These are phyloP conservation scores for Metschnikowia henanensis DNA, from an alignment of 805 yeast genomes.

Conservation along the genomic window DNA sequence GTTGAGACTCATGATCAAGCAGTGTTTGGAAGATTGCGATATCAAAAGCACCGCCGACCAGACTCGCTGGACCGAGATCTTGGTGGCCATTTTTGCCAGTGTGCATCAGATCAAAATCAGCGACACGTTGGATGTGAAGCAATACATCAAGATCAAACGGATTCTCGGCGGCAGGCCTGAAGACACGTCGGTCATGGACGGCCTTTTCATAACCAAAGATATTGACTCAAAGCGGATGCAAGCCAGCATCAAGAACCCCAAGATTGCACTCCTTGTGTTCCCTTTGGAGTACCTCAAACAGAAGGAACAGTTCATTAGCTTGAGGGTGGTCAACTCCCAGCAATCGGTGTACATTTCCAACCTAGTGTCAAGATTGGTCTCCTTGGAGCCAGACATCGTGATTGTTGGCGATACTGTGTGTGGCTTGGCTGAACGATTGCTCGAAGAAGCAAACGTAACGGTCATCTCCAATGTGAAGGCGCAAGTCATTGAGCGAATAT, in stretches of 20 bases:
- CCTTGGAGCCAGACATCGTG: constrained; percentile 76
- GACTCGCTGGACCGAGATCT: constrained; percentile 67
- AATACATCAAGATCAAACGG: constrained; percentile 82
- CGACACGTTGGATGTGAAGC: constrained; percentile 82
- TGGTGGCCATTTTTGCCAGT: constrained; percentile 25
- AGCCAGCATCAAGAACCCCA: constrained; percentile 58
- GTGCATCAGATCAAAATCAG: constrained; percentile 46
- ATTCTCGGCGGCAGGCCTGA: constrained; percentile 71
- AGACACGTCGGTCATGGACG: constrained; percentile 66
- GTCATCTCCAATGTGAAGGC: constrained; percentile 83
- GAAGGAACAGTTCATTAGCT: constrained; percentile 76
- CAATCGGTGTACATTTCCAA: constrained; percentile 83
- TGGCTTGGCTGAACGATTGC: constrained; percentile 72
- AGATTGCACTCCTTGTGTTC: constrained; percentile 79
- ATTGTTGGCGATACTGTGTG: constrained; percentile 78
- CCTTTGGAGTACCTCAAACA: constrained; percentile 83
- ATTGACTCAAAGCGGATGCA: constrained; percentile 84
- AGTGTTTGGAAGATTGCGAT: constrained; percentile 62
- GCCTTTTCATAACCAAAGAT: constrained; percentile 80
- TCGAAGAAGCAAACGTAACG: constrained; percentile 74
- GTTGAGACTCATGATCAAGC: constrained; percentile 52
- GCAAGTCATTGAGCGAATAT: constrained; percentile 73
- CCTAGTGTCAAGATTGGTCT: constrained; percentile 72
- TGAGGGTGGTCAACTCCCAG: constrained; percentile 83
- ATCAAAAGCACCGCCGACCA: constrained; percentile 35